Percentiles rank a stretch among this genome's conserved stretches.
Evolutionary conservation across 148 eudicot genomes (phyloP).

Genomic region (Cornus controversa): DNA sequence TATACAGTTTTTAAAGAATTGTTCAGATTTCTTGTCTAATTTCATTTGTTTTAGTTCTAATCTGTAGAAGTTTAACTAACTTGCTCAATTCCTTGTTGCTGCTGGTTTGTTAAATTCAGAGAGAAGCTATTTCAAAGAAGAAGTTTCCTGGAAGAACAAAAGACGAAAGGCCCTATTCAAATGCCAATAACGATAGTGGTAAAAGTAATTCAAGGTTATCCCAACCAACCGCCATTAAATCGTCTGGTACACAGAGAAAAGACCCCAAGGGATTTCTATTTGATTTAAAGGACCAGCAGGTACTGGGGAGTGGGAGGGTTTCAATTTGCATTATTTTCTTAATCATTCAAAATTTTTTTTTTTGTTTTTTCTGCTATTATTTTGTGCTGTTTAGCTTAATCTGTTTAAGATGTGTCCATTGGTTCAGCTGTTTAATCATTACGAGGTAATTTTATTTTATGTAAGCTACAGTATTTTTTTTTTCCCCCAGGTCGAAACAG

Average conservation of each 20-base stretch:
- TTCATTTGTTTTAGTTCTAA: background rate
- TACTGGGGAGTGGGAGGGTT: constrained; percentile 16
- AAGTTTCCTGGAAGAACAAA: constrained; percentile 41
- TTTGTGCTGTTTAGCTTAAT: background rate
- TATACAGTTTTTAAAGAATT: background rate
- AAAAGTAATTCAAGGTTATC: constrained; percentile 41
- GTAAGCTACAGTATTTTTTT: constrained; percentile 9
- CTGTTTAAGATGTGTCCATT: no score
- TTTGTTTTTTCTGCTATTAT: background rate
- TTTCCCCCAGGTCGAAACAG: constrained; percentile 83
- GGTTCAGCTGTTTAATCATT: no score
- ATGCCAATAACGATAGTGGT: constrained; percentile 25
- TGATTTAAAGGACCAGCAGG: constrained; percentile 75
- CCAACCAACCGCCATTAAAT: constrained; percentile 43
- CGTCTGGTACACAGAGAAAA: constrained; percentile 50
- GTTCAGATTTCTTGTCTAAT: background rate
- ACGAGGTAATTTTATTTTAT: background rate
- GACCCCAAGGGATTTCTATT: constrained; percentile 46
- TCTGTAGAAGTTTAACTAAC: no score
- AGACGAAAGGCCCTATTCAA: constrained; percentile 32
- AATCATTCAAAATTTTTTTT: background rate
- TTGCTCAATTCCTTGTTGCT: no score
- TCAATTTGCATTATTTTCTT: background rate
- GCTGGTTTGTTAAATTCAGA: constrained; percentile 25
- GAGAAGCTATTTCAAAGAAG: constrained; percentile 31